Evolutionary conservation across 108 stramenopile genomes (phyloP).

Genomic region (Stephanodiscus minutulus): DNA sequence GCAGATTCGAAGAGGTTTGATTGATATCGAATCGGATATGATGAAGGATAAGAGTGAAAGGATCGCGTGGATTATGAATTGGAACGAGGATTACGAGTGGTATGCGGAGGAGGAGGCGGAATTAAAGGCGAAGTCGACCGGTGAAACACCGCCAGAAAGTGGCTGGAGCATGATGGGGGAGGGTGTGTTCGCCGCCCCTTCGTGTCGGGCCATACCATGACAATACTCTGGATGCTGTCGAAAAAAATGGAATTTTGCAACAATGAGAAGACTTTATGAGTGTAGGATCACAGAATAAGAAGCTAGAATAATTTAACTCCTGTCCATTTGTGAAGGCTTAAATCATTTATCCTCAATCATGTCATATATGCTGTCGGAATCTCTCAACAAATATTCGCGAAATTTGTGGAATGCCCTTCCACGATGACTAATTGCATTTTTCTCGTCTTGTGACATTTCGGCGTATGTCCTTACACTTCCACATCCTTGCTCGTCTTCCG

Average conservation of each 20-base stretch:
- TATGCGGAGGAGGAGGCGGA: too few relatives aligned
- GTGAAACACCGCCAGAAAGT: too few relatives aligned
- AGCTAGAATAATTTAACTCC: too few relatives aligned
- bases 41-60: constrained; percentile 29
- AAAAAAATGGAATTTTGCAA: too few relatives aligned
- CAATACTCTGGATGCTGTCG: too few relatives aligned
- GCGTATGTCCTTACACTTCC: constrained; percentile 71
- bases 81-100: too few relatives aligned
- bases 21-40: constrained; percentile 39
- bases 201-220: too few relatives aligned
- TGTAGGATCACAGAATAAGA: too few relatives aligned
- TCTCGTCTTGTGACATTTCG: constrained; percentile 86
- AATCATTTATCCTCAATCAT: neutral
- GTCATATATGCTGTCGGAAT: constrained; percentile 4
- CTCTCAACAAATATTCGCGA: constrained; percentile 30
- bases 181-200: too few relatives aligned
- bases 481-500: constrained; percentile 45
- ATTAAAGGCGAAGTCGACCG: too few relatives aligned
- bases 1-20: constrained; percentile 45
- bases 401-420: constrained; percentile 69
- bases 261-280: too few relatives aligned
- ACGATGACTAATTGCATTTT: constrained; percentile 88
- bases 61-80: neutral
- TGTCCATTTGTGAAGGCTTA: neutral
- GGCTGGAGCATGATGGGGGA: too few relatives aligned